Conservation (phyloP, 2,329 filamentous ascomycete species). For the Rhytidhysteron rufulum region DNA sequence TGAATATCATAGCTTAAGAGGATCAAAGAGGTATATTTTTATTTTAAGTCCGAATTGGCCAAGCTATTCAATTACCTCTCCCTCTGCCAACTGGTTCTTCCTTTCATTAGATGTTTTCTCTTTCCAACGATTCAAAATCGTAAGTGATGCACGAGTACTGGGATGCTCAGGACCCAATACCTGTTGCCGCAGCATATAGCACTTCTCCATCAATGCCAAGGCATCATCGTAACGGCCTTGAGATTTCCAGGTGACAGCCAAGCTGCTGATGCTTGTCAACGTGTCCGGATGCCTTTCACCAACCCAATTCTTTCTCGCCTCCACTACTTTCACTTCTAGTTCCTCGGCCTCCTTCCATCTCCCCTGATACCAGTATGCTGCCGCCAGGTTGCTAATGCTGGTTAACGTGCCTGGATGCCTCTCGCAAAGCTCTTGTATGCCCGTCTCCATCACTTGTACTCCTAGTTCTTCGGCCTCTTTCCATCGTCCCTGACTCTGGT, state of each 20-base stretch:
- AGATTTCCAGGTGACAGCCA: neutral
- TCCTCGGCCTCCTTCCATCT: neutral
- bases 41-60: too few species aligned
- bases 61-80: too few species aligned
- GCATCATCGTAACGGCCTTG: neutral
- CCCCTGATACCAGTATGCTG: neutral
- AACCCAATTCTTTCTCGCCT: neutral
- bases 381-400: neutral
- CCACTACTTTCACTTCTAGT: neutral
- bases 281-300: neutral
- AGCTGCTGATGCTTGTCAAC: neutral
- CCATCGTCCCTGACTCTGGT: neutral
- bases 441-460: neutral
- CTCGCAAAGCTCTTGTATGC: too few species aligned
- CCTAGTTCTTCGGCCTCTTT: neutral
- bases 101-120: too few species aligned
- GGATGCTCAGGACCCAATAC: neutral
- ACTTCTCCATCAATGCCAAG: neutral
- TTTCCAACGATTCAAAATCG: neutral
- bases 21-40: too few species aligned
- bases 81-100: too few species aligned
- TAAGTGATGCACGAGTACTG: neutral
- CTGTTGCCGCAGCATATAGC: neutral
- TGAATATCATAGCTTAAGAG: too few species aligned
- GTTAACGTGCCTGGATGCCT: neutral